phyloP scores from a whole-genome alignment of 352 stramenopile species.

The Pseudoperonospora humuli region DNA sequence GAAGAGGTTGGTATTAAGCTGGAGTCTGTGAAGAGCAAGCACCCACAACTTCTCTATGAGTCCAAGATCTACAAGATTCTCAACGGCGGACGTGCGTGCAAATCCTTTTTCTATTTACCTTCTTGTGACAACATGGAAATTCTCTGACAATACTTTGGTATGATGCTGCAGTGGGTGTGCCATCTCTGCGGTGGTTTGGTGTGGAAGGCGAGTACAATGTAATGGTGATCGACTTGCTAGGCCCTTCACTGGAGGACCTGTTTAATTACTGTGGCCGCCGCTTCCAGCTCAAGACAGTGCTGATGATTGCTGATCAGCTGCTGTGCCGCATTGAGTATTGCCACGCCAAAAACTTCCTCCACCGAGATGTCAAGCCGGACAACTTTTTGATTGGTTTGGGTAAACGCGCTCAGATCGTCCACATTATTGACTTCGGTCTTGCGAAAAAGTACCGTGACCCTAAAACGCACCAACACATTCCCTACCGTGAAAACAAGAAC shows the following conservation, averaged over 20 bases:
- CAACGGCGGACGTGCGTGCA: constrained; percentile 93
- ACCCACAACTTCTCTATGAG: constrained; percentile 99
- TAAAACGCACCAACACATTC: constrained; percentile 86
- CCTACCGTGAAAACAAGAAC: constrained; percentile 88
- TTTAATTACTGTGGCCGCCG: constrained; percentile 86
- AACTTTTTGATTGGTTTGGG: constrained; percentile 87
- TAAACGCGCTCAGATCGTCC: constrained; percentile 78
- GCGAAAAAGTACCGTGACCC: constrained; percentile 88
- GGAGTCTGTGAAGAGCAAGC: constrained; percentile 95
- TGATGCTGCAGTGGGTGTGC: constrained; percentile 90
- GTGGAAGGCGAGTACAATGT: constrained; percentile 99
- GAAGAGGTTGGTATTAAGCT: constrained; percentile 99
- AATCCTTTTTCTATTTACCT: background rate
- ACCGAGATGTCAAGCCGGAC: constrained; percentile 87
- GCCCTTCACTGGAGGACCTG: constrained; percentile 88
- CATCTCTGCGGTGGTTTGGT: constrained; percentile 98
- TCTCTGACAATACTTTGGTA: constrained; percentile 7
- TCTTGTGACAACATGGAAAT: background rate
- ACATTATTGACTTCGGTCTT: constrained; percentile 87
- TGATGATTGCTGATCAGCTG: constrained; percentile 90
- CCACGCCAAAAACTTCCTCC: constrained; percentile 87
- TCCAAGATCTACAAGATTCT: constrained; percentile 99
- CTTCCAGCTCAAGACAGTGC: constrained; percentile 93
- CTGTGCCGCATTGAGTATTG: constrained; percentile 83
- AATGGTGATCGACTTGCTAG: constrained; percentile 99